Evolutionary conservation across 2,329 filamentous ascomycete species (phyloP), one percentile per base, ranked within the genome.

Genomic region (Mycogone perniciosa): DNA sequence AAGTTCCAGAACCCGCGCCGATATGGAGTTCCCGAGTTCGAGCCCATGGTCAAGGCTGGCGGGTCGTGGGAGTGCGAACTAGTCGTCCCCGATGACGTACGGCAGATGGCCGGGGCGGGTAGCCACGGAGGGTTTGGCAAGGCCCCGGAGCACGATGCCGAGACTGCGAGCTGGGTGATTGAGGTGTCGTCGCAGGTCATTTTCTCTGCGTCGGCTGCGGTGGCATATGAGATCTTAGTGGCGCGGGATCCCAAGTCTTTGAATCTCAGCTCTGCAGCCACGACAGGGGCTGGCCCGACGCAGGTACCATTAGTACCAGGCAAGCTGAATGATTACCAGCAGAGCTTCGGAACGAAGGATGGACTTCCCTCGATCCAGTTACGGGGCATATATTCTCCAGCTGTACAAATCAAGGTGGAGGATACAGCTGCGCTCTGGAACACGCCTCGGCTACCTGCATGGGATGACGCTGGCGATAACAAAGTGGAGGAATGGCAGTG

Each of bases 41-140:
- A 99, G 70, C 92, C 93, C 43, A 92, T 96, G 74, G 79, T 99
- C 64, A 97, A 97, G 74, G 91, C 93, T 7, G 93, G 91, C 31
- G 91, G 89, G 6, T 83, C 79, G 42, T 99, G 91, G 87, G 81
- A 84, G 60, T 87, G 89, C 52, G 82, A 84, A 62, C 78, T 99
- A 56, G 76, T 82, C 5, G 84, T 99, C 0, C 92, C 92, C 0
- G 85, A 92, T 49, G 75, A 85, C 56, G 85, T 93, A 53, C 79
- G 88, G 44, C 80, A 85, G 64, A 79, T 73, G 13, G 85, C 85
- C 48, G 75, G 74, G 46, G 68, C 67, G 34, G 71, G 75, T 37
- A 60, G 67, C 46, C 64, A 69, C 52, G 71, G 72, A 11, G 66
- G 71, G 47, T 79, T 80, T 55, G 74, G 72, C 10, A 68, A 71